Base-by-base conservation (phyloP, 208 protist genomes). In the Naegleria fowleri region DNA sequence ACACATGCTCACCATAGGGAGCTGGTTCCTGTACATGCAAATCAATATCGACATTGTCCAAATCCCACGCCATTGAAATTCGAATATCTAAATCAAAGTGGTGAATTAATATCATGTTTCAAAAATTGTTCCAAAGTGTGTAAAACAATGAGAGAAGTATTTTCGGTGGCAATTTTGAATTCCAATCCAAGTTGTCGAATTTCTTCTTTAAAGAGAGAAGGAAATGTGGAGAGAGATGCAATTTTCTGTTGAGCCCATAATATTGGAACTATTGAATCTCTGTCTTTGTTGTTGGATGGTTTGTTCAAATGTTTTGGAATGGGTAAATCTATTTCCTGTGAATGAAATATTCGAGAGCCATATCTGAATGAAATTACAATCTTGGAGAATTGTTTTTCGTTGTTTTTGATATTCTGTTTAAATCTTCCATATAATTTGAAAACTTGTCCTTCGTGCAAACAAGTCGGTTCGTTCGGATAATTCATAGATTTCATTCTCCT, bases 21-120 rank as follows among this genome's bases (percentile, higher is more conserved):
- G 15, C 91, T n/a, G 87, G 55, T 52, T 92, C 91, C 33, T 76
- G 9, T 22, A 92, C 90, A 25, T 92, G 91, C 0, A 92, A 15
- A 90, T 92, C 91, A 41, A 92, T 67, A 67, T 92, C 22, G 55
- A 58, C 52, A 0, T 67, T 5, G 22, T 92, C 58, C 16, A 41
- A 41, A 38, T 92, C 91, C 91, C 90, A 92, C 3, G 36, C 67
- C 39, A 92, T 52, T 25, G 5, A 55, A 36, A 92, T 90, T 79
- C 90, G 36, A 11, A 92, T 7, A 88, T 92, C 91, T 11, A 88
- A 83, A 48, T 92, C 76, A 13, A 88, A 39, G 0, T 83, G n/a
- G 0, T 51, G 29, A n/a, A 19, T 87, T 0, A 36, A 87, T 87
- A 40, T 87, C 11, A n/a, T 87, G 38, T 87, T 87, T 87, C 11